These are phyloP conservation scores for Filosporella fistucella DNA, from an alignment of 495 filamentous ascomycete genomes.

Conservation along the genomic window DNA sequence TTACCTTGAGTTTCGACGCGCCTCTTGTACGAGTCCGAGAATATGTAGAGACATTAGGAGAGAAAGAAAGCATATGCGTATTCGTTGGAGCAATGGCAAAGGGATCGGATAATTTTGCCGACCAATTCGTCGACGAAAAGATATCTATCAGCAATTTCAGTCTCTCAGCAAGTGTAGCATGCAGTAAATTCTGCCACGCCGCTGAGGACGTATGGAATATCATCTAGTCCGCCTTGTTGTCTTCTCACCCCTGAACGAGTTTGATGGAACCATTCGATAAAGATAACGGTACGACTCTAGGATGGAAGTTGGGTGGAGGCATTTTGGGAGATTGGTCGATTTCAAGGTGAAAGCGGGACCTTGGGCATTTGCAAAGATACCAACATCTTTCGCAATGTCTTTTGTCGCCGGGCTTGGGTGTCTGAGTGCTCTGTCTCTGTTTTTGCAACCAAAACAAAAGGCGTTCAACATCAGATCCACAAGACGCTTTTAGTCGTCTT, in stretches of 20 bases:
- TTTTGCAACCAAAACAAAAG: slow-evolving; percentile 78
- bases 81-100: slow-evolving; percentile 99
- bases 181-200: slow-evolving; percentile 98
- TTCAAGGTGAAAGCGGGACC: slow-evolving; percentile 30
- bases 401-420: slow-evolving; percentile 31
- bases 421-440: slow-evolving; percentile 60
- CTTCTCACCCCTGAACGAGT: slow-evolving; percentile 9
- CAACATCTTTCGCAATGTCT: slow-evolving; percentile 43
- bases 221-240: slow-evolving; percentile 47
- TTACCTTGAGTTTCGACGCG: slow-evolving; percentile 90
- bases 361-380: slow-evolving; percentile 37
- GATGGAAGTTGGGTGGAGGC: background rate
- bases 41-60: slow-evolving; percentile 72
- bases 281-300: slow-evolving; percentile 1
- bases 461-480: slow-evolving; percentile 76
- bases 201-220: slow-evolving; percentile 96
- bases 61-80: slow-evolving; percentile 91
- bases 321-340: slow-evolving; percentile 15
- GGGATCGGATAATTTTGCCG: slow-evolving; percentile 91
- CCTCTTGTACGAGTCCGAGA: slow-evolving; percentile 82
- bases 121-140: slow-evolving; percentile 89
- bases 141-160: slow-evolving; percentile 98
- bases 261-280: slow-evolving; percentile 15
- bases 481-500: slow-evolving; percentile 61
- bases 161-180: slow-evolving; percentile 92